Percentiles rank a stretch among this genome's conserved stretches.
phyloP scores from a whole-genome alignment of 176 grass and related monocot genomes.

The Dendrocalamus sinicus region DNA sequence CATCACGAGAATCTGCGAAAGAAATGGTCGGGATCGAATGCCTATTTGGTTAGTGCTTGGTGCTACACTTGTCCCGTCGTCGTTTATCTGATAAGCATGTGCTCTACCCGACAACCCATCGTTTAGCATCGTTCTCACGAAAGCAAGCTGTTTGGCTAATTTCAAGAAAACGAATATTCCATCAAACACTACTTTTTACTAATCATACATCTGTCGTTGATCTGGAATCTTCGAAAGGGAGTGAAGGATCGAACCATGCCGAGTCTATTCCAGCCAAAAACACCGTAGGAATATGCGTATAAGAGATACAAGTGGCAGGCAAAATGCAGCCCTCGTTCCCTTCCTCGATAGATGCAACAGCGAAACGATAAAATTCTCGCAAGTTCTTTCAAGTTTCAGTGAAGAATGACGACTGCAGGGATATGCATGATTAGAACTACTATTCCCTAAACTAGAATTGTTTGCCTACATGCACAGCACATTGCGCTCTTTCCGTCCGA shows the following conservation, averaged over 20 bases:
- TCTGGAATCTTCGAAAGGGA: not conserved
- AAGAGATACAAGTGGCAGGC: not conserved
- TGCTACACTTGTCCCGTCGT: not conserved
- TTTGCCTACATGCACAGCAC: not conserved
- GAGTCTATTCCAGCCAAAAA: not conserved
- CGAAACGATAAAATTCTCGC: not conserved
- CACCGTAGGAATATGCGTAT: not conserved
- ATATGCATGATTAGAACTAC: not conserved
- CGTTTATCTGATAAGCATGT: not conserved
- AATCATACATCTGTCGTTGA: not conserved
- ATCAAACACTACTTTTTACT: not conserved
- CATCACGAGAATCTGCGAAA: not conserved
- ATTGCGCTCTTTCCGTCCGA: not conserved
- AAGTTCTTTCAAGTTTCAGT: not conserved
- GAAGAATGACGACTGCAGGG: too few relatives aligned
- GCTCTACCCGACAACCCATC: not conserved
- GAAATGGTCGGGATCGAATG: not conserved
- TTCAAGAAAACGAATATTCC: not conserved
- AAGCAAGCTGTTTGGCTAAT: not conserved
- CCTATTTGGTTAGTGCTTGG: not conserved
- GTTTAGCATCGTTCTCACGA: not conserved
- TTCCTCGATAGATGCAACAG: not conserved
- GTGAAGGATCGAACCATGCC: constrained; percentile 1
- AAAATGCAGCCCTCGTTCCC: too few relatives aligned
- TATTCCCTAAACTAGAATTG: not conserved